phyloP scores from a whole-genome alignment of 768 basidiomycete species.

The Asterophora parasitica region DNA sequence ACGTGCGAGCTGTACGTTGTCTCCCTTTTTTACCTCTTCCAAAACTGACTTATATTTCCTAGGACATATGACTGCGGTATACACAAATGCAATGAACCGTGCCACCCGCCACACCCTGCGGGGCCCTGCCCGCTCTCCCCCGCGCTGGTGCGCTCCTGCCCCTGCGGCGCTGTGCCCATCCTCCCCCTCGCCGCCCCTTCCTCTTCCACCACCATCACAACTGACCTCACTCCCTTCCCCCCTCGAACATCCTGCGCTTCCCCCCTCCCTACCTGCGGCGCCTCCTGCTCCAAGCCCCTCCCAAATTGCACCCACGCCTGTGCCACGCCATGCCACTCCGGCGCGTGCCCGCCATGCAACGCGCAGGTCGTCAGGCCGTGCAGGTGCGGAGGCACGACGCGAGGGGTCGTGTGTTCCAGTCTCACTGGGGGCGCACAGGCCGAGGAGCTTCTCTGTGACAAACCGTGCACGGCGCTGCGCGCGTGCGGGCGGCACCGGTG shows the following conservation, averaged over 20 bases:
- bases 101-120: conserved; percentile 65
- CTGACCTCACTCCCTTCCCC: conserved; percentile 31
- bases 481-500: conserved; percentile 89
- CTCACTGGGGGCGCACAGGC: too few relatives aligned
- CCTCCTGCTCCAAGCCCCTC: conserved; percentile 61
- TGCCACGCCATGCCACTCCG: conserved; percentile 63
- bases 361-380: conserved; percentile 72
- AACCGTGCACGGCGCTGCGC: conserved; percentile 70
- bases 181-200: conserved; percentile 36
- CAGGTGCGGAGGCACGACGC: conserved; percentile 74
- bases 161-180: conserved; percentile 62
- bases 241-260: conserved; percentile 56
- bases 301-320: conserved; percentile 74
- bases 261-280: conserved; percentile 76
- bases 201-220: conserved; percentile 22
- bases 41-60: neutral
- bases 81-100: conserved; percentile 69
- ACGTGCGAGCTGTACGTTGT: conserved; percentile 51
- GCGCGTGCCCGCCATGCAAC: conserved; percentile 75
- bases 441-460: conserved; percentile 72
- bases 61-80: conserved; percentile 72
- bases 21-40: conserved; percentile 2
- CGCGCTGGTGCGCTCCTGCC: conserved; percentile 61
- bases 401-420: conserved; percentile 50
- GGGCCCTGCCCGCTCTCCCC: conserved; percentile 74